Evolutionary conservation across 352 stramenopile genomes (phyloP), one percentile per base, ranked within the genome.

Genomic region (Phytophthora sansomeana): DNA sequence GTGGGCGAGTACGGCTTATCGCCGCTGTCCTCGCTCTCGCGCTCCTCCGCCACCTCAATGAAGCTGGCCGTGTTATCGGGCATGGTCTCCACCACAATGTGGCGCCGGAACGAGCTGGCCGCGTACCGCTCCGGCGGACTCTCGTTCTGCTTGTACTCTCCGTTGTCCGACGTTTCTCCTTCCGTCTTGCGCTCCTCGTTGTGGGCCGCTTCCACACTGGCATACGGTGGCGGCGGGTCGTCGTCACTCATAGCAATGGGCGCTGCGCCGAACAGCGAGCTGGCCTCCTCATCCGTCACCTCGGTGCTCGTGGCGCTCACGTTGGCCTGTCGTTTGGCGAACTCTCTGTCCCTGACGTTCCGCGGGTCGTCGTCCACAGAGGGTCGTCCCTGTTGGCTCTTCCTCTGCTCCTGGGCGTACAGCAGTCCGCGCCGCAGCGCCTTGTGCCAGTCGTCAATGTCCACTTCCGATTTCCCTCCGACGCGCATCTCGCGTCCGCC

Each of bases 401-500:
- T 73, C 7, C 62, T 52, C 48, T 74, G 66, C 36, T 75, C 63
- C 42, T 81, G 71, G 10, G 68, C 43, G 47, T 84, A 58, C 60
- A 85, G 55, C 14, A 92, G 67, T 10, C 62, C 74, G 10, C 71
- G 63, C 14, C 72, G 69, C 19, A 93, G 64, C 17, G 80, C 81
- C 54, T 87, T 86, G 58, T 90, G 81, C 85, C 85, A 93, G 26
- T 89, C 81, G 38, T 83, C 74, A 60, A 91, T 83, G 42, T 91
- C 83, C n/a, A 75, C 67, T 52, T 92, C 83, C 24, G 72, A 86
- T 36, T 84, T 81, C 11, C 75, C 81, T 32, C 78, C 80, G 9
- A 92, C 75, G n/a, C 81, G 71, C 74, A 93, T 74, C 55, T 93
- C 81, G 11, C 81, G 68, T 8, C 81, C 85, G 44, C 73, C 81